Base-by-base conservation (phyloP, 2,329 filamentous ascomycete species). In the Diaporthe citri region DNA sequence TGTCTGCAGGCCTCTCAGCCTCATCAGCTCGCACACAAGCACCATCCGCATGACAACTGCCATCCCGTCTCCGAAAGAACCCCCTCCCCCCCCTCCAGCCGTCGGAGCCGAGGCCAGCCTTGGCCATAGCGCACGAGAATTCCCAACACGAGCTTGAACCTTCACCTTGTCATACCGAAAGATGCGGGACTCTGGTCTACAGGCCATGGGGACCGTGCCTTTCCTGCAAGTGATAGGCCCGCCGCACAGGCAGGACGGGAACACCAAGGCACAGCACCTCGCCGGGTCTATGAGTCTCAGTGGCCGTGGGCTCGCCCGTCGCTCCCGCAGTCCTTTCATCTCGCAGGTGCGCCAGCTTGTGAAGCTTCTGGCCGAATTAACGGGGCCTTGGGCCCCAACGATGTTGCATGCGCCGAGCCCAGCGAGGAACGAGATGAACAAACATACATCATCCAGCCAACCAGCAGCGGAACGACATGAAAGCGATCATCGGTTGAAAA, bases 211-310 rank as follows among this genome's bases (percentile, higher is more conserved):
- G 64, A 55, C 48, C 4, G 64, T 48, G 34, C 31, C 48, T 55
- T n/a, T 52, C 31, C 64, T 67, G 62, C 46, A 36, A 39, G 28
- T 52, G 64, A 67, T 67, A 67, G 46, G 64, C 46, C 46, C 64
- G 64, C 48, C 15, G 34, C 64, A 48, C 64, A 39, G 34, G 22
- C 34, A 55, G 15, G 15, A 69, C 34, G 64, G 64, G 64, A 69
- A n/a, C 64, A 69, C 64, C 31, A 39, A 52, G 62, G 46, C 43
- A 51, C 62, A 48, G 62, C 46, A 52, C 43, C 13, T 39, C 46
- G 3, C 46, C 64, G 31, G 13, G 46, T 25, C 64, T 9, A 20
- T 64, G 25, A 31, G 31, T 59, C 56, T 59, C 20, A 25, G 34
- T 17, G 41, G 41, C 28, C 9, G 60, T 48, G 43, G 43, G 13